Conservation (phyloP, 768 basidiomycete species). For the Daedalea quercina region DNA sequence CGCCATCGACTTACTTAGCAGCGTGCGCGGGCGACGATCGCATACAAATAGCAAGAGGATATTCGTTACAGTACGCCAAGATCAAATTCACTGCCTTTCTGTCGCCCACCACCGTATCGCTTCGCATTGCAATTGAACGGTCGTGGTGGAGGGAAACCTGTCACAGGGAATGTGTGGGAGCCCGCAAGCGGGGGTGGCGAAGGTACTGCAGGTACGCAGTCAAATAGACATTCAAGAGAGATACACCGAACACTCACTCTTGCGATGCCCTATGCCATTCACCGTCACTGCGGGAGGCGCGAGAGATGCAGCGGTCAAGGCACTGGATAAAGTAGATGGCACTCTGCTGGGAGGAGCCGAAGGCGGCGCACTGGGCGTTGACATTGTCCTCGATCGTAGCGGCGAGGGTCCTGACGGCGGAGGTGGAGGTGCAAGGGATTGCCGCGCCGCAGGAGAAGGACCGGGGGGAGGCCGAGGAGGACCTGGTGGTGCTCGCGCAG, state of each 20-base stretch:
- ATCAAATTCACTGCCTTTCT: conserved; percentile 70
- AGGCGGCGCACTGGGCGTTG: conserved; percentile 6
- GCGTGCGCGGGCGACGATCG: too few relatives aligned
- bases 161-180: conserved; percentile 66
- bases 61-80: conserved; percentile 25
- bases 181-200: conserved; percentile 60
- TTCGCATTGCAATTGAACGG: conserved; percentile 44
- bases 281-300: conserved; percentile 7
- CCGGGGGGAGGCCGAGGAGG: conserved; percentile 12
- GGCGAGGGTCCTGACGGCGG: conserved; percentile 17
- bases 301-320: not conserved
- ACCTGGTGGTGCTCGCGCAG: conserved; percentile 16
- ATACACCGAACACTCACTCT: conserved; percentile 19
- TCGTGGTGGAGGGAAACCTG: conserved; percentile 74
- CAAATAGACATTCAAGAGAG: conserved; percentile 7
- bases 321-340: conserved; percentile 6
- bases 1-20: too few relatives aligned
- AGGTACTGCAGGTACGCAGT: conserved; percentile 32
- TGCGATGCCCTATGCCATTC: conserved; percentile 16
- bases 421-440: conserved; percentile 12
- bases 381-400: conserved; percentile 10
- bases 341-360: conserved; percentile 14
- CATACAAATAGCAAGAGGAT: too few relatives aligned
- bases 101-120: conserved; percentile 59
- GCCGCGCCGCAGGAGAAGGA: conserved; percentile 17